Conservation (phyloP, 2,329 filamentous ascomycete genomes). For the Rutstroemia sydowiana region DNA sequence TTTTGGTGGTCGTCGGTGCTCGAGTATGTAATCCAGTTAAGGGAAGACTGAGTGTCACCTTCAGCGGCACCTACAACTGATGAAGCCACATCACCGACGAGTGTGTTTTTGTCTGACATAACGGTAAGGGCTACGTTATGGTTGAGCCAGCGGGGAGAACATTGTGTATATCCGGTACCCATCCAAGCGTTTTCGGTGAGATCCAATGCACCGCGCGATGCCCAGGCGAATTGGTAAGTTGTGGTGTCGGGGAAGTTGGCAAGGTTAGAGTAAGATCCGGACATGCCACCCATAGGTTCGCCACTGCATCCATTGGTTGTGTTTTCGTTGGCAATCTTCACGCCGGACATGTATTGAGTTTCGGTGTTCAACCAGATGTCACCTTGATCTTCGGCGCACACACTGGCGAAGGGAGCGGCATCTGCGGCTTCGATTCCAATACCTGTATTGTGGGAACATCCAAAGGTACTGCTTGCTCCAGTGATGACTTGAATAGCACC, state of each 20-base stretch:
- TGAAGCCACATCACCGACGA: slow-evolving; percentile 45
- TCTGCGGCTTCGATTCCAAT: slow-evolving; percentile 52
- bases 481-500: slow-evolving; percentile 43
- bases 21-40: slow-evolving; percentile 50
- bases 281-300: slow-evolving; percentile 53
- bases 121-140: slow-evolving; percentile 53
- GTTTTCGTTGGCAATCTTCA: slow-evolving; percentile 57
- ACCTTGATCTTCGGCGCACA: slow-evolving; percentile 44
- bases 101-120: slow-evolving; percentile 50
- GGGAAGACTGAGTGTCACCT: slow-evolving; percentile 50
- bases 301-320: slow-evolving; percentile 51
- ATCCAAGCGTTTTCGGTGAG: slow-evolving; percentile 50
- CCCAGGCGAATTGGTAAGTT: slow-evolving; percentile 55
- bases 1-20: slow-evolving; percentile 48
- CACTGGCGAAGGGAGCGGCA: slow-evolving; percentile 44
- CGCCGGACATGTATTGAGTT: slow-evolving; percentile 48
- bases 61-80: slow-evolving; percentile 44
- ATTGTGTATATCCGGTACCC: slow-evolving; percentile 46
- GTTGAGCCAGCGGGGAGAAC: slow-evolving; percentile 30
- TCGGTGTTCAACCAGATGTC: slow-evolving; percentile 58
- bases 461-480: slow-evolving; percentile 46
- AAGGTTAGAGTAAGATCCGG: slow-evolving; percentile 52
- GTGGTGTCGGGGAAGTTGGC: slow-evolving; percentile 44
- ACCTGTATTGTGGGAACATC: slow-evolving; percentile 58
- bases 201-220: slow-evolving; percentile 50